Evolutionary conservation across 495 filamentous ascomycete genomes (phyloP).

Genomic region (Aspergillus steynii): DNA sequence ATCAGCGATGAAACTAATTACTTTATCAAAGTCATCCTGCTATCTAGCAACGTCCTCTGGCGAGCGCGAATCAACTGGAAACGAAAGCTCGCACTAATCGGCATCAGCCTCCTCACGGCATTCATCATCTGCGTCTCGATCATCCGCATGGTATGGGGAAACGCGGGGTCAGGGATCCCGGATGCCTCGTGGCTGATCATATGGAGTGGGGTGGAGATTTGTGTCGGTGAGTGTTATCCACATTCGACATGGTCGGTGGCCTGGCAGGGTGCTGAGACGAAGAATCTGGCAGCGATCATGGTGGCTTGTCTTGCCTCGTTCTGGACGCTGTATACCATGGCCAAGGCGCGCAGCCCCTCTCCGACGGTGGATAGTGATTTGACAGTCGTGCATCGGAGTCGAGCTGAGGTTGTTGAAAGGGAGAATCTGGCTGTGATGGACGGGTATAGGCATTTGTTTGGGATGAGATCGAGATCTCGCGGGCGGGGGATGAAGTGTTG

Average conservation of each 20-base stretch:
- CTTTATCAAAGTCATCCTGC: not conserved
- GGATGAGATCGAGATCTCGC: not conserved
- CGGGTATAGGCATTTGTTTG: not conserved
- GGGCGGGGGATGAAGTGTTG: not conserved
- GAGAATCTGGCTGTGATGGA: not conserved
- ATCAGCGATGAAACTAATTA: not conserved
- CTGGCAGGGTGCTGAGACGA: too few species aligned
- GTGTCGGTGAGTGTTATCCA: conserved; percentile 1
- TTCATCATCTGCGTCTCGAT: conserved; percentile 7
- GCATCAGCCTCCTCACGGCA: conserved; percentile 7
- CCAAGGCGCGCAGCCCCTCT: not conserved
- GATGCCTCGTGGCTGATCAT: not conserved
- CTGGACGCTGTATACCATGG: conserved; percentile 8
- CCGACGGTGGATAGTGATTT: not conserved
- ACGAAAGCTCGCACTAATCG: conserved; percentile 6
- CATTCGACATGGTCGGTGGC: not conserved
- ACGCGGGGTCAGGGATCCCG: not conserved
- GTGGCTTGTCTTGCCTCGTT: conserved; percentile 8
- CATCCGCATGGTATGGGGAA: not conserved
- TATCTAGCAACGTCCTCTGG: conserved; percentile 8
- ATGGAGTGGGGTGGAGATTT: conserved; percentile 7
- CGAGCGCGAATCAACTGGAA: conserved; percentile 2
- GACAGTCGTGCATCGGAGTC: not conserved
- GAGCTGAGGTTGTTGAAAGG: not conserved
- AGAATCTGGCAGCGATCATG: conserved; percentile 3